Evolutionary conservation across 768 basidiomycete genomes (phyloP).

Genomic region (Russula lepida): DNA sequence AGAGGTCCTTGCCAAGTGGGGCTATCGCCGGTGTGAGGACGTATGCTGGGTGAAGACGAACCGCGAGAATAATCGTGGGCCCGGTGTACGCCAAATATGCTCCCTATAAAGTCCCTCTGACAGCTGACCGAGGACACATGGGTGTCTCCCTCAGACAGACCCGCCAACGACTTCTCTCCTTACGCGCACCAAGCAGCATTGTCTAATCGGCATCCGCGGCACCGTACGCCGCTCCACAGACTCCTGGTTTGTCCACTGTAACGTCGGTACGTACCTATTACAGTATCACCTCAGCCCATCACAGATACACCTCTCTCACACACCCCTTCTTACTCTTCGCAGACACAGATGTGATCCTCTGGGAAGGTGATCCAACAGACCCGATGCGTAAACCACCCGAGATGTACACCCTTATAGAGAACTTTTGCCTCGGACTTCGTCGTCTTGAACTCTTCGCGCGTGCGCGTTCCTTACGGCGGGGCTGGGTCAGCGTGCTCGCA

Average conservation of each 20-base stretch:
- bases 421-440: constrained; percentile 90
- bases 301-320: neutral
- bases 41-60: constrained; percentile 99
- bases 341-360: constrained; percentile 96
- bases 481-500: constrained; percentile 85
- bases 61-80: constrained; percentile 55
- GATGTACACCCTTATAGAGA: constrained; percentile 93
- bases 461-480: constrained; percentile 58
- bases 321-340: neutral
- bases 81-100: constrained; percentile 47
- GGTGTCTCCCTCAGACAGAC: constrained; percentile 47
- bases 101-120: neutral
- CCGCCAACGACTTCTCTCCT: constrained; percentile 79
- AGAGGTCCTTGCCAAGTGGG: constrained; percentile 89
- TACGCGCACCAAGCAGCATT: constrained; percentile 90
- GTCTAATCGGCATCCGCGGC: constrained; percentile 93
- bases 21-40: constrained; percentile 90
- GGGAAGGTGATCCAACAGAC: constrained; percentile 86
- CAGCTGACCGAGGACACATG: neutral
- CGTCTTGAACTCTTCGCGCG: constrained; percentile 87
- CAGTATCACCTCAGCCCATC: neutral
- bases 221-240: constrained; percentile 93
- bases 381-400: constrained; percentile 88
- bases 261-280: constrained; percentile 59
- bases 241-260: constrained; percentile 96